These are phyloP conservation scores for Passalora sequoiae DNA, from an alignment of 2,329 filamentous ascomycete species.

Conservation along the genomic window DNA sequence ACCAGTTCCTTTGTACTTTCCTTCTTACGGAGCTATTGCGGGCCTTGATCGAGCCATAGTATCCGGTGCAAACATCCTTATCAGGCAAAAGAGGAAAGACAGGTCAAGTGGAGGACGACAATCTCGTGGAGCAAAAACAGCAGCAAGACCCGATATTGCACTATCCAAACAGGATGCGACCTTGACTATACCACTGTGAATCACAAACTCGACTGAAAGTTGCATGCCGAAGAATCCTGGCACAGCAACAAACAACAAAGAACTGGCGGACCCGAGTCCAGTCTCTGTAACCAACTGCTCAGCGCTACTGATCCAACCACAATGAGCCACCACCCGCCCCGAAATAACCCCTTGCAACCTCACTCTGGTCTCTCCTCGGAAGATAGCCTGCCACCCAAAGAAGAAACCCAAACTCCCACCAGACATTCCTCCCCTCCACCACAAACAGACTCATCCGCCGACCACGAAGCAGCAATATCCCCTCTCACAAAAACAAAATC, in stretches of 20 bases:
- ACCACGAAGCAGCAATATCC: constrained; percentile 3
- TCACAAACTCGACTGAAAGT: background rate
- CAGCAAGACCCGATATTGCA: background rate
- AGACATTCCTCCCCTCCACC: constrained; percentile 12
- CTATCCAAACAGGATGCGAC: background rate
- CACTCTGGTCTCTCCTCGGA: background rate
- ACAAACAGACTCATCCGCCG: constrained; percentile 10
- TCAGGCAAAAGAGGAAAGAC: background rate
- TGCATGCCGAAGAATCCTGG: background rate
- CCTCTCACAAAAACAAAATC: constrained; percentile 19
- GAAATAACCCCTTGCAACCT: background rate
- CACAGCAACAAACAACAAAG: background rate
- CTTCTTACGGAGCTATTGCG: background rate
- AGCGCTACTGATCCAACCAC: background rate
- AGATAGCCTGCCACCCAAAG: constrained; percentile 2
- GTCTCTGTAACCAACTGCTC: background rate
- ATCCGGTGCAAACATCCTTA: background rate
- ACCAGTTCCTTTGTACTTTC: background rate
- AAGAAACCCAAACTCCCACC: constrained; percentile 17
- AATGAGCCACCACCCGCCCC: background rate
- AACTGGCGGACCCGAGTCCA: background rate
- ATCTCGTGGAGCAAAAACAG: background rate
- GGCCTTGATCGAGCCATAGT: background rate
- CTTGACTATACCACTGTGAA: background rate
- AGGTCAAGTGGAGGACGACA: background rate